Evolutionary conservation across 768 basidiomycete genomes (phyloP).

Genomic region (Lactarius sanguifluus): DNA sequence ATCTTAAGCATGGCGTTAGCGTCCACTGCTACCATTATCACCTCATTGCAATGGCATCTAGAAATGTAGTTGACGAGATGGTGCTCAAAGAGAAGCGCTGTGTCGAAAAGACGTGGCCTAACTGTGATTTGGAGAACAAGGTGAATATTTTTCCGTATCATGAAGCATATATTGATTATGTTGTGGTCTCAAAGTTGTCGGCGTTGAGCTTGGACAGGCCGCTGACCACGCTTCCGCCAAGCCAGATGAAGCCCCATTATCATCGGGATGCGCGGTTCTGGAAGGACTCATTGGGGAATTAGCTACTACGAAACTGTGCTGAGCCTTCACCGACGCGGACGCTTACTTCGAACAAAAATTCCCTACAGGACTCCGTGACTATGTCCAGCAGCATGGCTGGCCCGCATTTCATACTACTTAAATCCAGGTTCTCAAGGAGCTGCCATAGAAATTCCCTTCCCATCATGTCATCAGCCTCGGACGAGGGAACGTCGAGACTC

Average conservation of each 20-base stretch:
- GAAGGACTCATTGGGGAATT: constrained; percentile 84
- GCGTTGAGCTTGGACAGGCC: constrained; percentile 64
- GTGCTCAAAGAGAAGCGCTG: constrained; percentile 94
- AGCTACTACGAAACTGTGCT: constrained; percentile 69
- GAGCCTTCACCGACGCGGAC: constrained; percentile 85
- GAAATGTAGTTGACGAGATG: constrained; percentile 68
- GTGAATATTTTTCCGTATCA: constrained; percentile 40
- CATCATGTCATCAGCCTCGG: constrained; percentile 86
- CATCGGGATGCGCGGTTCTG: constrained; percentile 96
- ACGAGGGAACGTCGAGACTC: constrained; percentile 90
- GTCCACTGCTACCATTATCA: constrained; percentile 98
- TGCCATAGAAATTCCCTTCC: constrained; percentile 56
- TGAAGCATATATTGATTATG: constrained; percentile 18
- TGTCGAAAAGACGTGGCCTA: constrained; percentile 99
- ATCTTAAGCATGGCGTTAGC: constrained; percentile 66
- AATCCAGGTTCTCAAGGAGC: constrained; percentile 60
- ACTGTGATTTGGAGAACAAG: constrained; percentile 95
- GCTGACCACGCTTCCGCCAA: constrained; percentile 45
- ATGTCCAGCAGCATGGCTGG: constrained; percentile 86
- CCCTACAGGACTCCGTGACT: constrained; percentile 63
- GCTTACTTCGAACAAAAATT: constrained; percentile 66
- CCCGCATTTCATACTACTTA: constrained; percentile 84
- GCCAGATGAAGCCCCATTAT: constrained; percentile 49
- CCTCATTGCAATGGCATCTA: constrained; percentile 98
- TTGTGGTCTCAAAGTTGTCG: constrained; percentile 74